These are phyloP conservation scores for Colletotrichum sp. DNA, from an alignment of 2,329 filamentous ascomycete species.

Conservation along the genomic window DNA sequence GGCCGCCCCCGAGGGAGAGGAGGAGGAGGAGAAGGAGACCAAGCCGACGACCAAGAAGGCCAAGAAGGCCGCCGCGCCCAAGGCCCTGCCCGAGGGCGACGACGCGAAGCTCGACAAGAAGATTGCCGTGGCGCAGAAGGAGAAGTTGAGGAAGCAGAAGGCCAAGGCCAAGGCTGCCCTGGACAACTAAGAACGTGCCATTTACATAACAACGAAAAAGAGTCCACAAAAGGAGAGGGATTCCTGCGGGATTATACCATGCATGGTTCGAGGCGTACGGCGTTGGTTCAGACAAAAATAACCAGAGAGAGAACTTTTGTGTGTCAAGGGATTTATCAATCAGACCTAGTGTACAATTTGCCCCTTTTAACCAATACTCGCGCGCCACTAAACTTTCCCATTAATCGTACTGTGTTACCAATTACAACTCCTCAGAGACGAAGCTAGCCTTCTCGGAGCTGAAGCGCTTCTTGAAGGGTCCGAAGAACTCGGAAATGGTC, in stretches of 20 bases:
- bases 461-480: constrained; percentile 50
- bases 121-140: constrained; percentile 61
- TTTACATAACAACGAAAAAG: not conserved
- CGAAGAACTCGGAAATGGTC: constrained; percentile 72
- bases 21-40: constrained; percentile 33
- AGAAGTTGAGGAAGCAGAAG: constrained; percentile 65
- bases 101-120: constrained; percentile 62
- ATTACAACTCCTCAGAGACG: constrained; percentile 42
- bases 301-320: constrained; percentile 2
- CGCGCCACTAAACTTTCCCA: not conserved
- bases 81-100: constrained; percentile 45
- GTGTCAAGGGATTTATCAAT: constrained; percentile 7
- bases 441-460: constrained; percentile 24
- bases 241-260: constrained; percentile 22
- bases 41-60: constrained; percentile 47
- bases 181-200: constrained; percentile 39
- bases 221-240: not conserved
- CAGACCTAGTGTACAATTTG: constrained; percentile 18
- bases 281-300: constrained; percentile 21
- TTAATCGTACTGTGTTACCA: not conserved
- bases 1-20: constrained; percentile 31
- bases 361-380: not conserved
- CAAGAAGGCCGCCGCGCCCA: constrained; percentile 26
- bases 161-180: constrained; percentile 57
- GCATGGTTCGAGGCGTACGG: constrained; percentile 24